Base-by-base conservation (phyloP, 2,329 filamentous ascomycete species). In the Thermoascus crustaceus region DNA sequence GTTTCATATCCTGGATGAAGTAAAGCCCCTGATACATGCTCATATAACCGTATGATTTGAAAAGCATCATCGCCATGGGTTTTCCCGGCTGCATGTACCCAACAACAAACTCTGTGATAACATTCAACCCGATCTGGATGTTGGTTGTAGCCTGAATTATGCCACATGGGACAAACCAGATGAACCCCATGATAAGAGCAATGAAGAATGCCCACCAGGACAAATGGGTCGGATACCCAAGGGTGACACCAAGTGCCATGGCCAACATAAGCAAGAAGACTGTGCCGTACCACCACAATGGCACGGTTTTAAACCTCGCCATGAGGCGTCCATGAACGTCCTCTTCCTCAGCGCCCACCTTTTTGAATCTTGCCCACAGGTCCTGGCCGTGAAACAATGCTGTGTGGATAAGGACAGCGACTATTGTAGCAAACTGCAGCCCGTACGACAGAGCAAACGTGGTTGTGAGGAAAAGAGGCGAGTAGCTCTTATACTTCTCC, bases 61-160 rank as follows among this genome's bases (percentile, higher is more conserved):
- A 85, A 63, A 85, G 72, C 80, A 85, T 85, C 71, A 84, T 79
- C 31, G 79, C 79, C 41, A 85, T 67, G 2, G 81, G 80, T 3
- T 71, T 71, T 17, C 81, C 81, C 0, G 80, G 80, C 32, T 81
- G 72, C 68, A 85, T 80, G 57, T 85, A 85, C 4, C 81, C 81
- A 41, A 81, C 72, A 40, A 85, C 71, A 48, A 80, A 82, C 53
- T 84, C 80, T n/a, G 79, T 81, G 39, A 85, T 60, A 11, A 85
- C 78, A 46, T 86, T 86, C 22, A 85, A 66, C 4, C 78, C 78
- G 3, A 83, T 78, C 24, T 59, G 45, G 9, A 74, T 79, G 50
- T 83, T 83, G 66, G 54, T 80, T 3, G 81, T 82, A 4, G 79
- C 82, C 49, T 82, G 72, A 21, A 85, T 75, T 39, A 85, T 82